Evolutionary conservation across 495 filamentous ascomycete species (phyloP), one percentile per base, ranked within the genome.

Genomic region (Bathelium albidoporum): DNA sequence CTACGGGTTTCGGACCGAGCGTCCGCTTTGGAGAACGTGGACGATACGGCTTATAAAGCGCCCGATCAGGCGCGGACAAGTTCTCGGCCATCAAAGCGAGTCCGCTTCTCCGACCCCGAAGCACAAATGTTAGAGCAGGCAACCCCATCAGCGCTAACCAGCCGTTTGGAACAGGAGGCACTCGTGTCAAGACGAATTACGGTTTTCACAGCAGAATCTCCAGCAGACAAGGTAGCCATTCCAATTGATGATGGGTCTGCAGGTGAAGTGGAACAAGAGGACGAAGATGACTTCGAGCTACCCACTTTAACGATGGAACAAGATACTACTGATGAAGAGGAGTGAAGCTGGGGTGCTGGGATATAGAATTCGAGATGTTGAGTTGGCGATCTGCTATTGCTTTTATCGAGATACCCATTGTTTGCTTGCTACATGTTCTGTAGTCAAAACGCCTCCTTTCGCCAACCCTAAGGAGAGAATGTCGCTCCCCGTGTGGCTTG

Each of bases 261-360:
- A 55, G 20, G 41, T 29, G 52, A 59, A 60, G 29, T 26, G 12
- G 28, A 14, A 5, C 36, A 24, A 28, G 32, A 26, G 20, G 49
- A 66, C 22, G 44, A 61, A 18, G 61, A 58, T 41, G 68, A 71
- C 49, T 71, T 69, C 45, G 69, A 71, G 65, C 65, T 71, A 45
- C 69, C 69, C 44, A 60, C 65, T 18, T 58, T 71, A 32, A 71
- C 67, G 12, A 61, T 70, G 63, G 69, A 67, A 44, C 43, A 61
- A 26, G 67, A 69, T 58, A 70, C 62, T 4, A 64, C 67, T 31
- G 49, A 63, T 28, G 69, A 69, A 52, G 67, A 69, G 11, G 69
- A 71, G 20, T 63, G 70, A 1, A n/a, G 7, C n/a, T n/a, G 20
- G 49, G 49, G 11, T 55, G 9, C 5, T n/a, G 44, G n/a, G 22